Percentiles rank a stretch among this genome's conserved stretches.
These are phyloP conservation scores for Colletotrichum salicis DNA, from an alignment of 2,329 filamentous ascomycete species.

Conservation along the genomic window DNA sequence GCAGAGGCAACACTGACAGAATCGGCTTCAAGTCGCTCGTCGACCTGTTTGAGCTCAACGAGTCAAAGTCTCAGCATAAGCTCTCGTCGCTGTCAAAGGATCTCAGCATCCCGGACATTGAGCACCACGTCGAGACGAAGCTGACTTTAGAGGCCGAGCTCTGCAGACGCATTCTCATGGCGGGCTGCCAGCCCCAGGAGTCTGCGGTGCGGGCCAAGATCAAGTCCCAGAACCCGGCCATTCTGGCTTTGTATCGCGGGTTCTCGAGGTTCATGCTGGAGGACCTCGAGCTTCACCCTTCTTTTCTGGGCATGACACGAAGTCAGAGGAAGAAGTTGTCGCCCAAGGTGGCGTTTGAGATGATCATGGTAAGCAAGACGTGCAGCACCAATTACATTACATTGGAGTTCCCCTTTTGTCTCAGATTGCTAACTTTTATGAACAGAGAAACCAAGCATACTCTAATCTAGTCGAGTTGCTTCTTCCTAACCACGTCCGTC, in stretches of 20 bases:
- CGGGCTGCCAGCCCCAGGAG: slow-evolving; percentile 48
- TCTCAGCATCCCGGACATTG: slow-evolving; percentile 47
- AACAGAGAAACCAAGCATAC: slow-evolving; percentile 56
- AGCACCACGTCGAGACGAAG: slow-evolving; percentile 43
- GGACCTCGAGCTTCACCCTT: slow-evolving; percentile 43
- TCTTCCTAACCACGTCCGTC: slow-evolving; percentile 56
- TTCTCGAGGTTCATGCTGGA: slow-evolving; percentile 68
- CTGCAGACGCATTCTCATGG: slow-evolving; percentile 46
- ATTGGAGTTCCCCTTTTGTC: background rate
- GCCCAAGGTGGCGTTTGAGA: slow-evolving; percentile 45
- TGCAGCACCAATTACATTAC: background rate
- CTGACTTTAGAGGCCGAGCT: slow-evolving; percentile 43
- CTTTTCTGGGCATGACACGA: slow-evolving; percentile 40
- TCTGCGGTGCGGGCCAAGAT: slow-evolving; percentile 40
- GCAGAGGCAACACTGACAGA: slow-evolving; percentile 39
- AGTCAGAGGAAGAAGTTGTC: slow-evolving; percentile 45
- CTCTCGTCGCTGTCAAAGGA: slow-evolving; percentile 8
- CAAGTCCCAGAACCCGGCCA: slow-evolving; percentile 43
- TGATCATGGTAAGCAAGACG: slow-evolving; percentile 42
- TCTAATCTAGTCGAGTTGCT: slow-evolving; percentile 58
- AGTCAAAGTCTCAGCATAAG: slow-evolving; percentile 42
- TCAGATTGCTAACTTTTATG: background rate
- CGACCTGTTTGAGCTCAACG: slow-evolving; percentile 48
- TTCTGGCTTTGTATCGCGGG: slow-evolving; percentile 65
- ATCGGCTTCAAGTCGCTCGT: slow-evolving; percentile 44